Evolutionary conservation across 371 early-diverging fungal genomes (phyloP), one percentile per base, ranked within the genome.

Genomic region (Haplosporangium sp.): DNA sequence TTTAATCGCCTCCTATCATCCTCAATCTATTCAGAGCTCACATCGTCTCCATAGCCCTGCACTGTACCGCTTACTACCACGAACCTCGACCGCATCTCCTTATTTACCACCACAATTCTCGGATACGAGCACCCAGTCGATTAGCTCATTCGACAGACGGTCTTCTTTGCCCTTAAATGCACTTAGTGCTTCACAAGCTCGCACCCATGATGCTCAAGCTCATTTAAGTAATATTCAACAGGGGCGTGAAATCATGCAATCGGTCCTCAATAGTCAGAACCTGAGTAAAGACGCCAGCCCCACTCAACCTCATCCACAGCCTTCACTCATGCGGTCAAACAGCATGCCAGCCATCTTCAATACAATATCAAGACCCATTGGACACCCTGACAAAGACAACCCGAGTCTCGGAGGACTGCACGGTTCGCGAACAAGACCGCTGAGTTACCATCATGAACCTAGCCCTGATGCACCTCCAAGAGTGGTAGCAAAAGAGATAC

Each of bases 311-410:
- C 29, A 29, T 42, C 57, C 62, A 14, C 69, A 52, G 14, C 42
- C 29, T 12, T 52, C 55, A 12, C 51, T 69, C 4, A 45, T 74
- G 23, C 45, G 69, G 18, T 68, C 73, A n/a, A 73, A 73, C 16
- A 73, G 73, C 45, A 73, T 67, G 5, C 73, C 73, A 21, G 62
- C 58, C 40, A 63, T 73, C 42, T 67, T 73, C 29, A 55, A 21
- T 20, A 18, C 50, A 7, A 18, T 50, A 13, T 18, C 50, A 5
- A 18, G 50, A 50, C 9, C 50, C 18, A 18, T 18, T 29, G 29
- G 29, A 29, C 29, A 29, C 29, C 29, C 29, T 29, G 29, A 29
- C 29, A 29, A 29, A 4, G 29, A 29, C 29, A 29, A 29, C 29
- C 29, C 29, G 4, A 29, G 29, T 29, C 29, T 29, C 29, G 29